A percentile compares a stretch with the other conserved stretches of the same genome.
phyloP scores from a whole-genome alignment of 345 rosid species.

The Cochlearia excelsa region DNA sequence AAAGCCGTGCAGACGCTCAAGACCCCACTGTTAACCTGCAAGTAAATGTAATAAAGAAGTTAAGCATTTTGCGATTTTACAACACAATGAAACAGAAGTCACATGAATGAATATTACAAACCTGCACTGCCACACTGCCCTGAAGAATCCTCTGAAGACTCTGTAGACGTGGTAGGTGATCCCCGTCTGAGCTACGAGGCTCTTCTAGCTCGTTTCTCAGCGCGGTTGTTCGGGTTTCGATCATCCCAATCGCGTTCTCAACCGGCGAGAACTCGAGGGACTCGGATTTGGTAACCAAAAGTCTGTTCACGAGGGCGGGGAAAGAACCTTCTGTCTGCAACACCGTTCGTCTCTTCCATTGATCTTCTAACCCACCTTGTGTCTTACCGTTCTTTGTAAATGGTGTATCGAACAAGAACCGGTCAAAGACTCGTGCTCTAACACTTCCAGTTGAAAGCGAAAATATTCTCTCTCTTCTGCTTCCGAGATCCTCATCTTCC shows the following conservation, averaged over 20 bases:
- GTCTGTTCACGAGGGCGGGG: conserved; percentile 93
- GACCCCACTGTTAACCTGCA: conserved; percentile 97
- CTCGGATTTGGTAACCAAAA: conserved; percentile 82
- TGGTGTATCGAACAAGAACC: conserved; percentile 98
- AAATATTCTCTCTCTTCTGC: conserved; percentile 91
- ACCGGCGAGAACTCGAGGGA: conserved; percentile 98
- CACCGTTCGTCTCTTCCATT: conserved; percentile 97
- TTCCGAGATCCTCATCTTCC: conserved; percentile 99
- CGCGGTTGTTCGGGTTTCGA: conserved; percentile 95
- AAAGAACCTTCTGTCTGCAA: conserved; percentile 94
- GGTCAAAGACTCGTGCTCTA: conserved; percentile 90
- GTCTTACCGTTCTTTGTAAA: conserved; percentile 98
- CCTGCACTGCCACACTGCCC: conserved; percentile 99
- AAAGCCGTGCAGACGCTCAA: conserved; percentile 98
- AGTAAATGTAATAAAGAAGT: conserved; percentile 1
- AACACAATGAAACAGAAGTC: neutral
- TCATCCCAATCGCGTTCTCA: conserved; percentile 99
- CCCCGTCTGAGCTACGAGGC: conserved; percentile 99
- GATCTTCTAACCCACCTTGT: conserved; percentile 97
- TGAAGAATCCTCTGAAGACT: conserved; percentile 97
- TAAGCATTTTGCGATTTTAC: conserved; percentile 9
- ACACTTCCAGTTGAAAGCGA: conserved; percentile 94
- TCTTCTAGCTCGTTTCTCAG: conserved; percentile 92
- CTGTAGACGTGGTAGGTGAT: conserved; percentile 92
- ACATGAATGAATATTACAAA: conserved; percentile 30